These are phyloP conservation scores for Cytospora schulzeri DNA, from an alignment of 2,329 filamentous ascomycete species.

Conservation along the genomic window DNA sequence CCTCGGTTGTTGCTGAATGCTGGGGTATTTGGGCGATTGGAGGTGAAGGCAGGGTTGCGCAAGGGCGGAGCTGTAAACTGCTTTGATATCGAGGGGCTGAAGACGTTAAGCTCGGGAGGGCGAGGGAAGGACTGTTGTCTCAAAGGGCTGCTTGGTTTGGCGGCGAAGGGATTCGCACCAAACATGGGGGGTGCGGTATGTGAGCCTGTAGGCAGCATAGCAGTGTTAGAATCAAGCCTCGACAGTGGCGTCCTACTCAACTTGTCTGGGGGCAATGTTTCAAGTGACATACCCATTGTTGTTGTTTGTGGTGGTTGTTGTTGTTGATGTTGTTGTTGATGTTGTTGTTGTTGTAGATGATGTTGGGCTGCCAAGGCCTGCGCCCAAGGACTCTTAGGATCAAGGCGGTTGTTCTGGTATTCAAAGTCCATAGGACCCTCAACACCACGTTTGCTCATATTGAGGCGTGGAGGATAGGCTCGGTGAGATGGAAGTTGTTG, in stretches of 20 bases:
- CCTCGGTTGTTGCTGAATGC: slow-evolving; percentile 58
- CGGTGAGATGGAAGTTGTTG: background rate
- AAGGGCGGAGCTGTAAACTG: slow-evolving; percentile 54
- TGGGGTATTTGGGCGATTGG: slow-evolving; percentile 1
- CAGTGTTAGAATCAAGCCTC: background rate
- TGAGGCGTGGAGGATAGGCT: background rate
- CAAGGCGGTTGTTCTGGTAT: slow-evolving; percentile 10
- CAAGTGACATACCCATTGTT: slow-evolving; percentile 29
- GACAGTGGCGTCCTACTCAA: background rate
- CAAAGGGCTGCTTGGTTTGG: slow-evolving; percentile 35
- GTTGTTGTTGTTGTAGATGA: slow-evolving; percentile 34
- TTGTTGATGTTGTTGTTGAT: slow-evolving; percentile 34
- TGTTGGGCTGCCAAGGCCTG: background rate
- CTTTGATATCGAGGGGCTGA: slow-evolving; percentile 47
- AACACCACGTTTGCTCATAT: slow-evolving; percentile 12
- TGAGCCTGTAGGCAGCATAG: background rate
- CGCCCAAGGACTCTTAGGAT: slow-evolving; percentile 13
- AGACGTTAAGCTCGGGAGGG: slow-evolving; percentile 48
- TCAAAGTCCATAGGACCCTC: slow-evolving; percentile 20
- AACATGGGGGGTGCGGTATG: background rate
- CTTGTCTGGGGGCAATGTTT: background rate
- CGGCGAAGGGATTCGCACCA: slow-evolving; percentile 40
- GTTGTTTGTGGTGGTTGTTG: slow-evolving; percentile 40
- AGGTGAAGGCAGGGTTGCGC: slow-evolving; percentile 60
- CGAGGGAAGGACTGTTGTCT: slow-evolving; percentile 41